A percentile compares a stretch with the other conserved stretches of the same genome.
Conservation (phyloP, 768 basidiomycete species). For the Udeniomyces megalosporus region DNA sequence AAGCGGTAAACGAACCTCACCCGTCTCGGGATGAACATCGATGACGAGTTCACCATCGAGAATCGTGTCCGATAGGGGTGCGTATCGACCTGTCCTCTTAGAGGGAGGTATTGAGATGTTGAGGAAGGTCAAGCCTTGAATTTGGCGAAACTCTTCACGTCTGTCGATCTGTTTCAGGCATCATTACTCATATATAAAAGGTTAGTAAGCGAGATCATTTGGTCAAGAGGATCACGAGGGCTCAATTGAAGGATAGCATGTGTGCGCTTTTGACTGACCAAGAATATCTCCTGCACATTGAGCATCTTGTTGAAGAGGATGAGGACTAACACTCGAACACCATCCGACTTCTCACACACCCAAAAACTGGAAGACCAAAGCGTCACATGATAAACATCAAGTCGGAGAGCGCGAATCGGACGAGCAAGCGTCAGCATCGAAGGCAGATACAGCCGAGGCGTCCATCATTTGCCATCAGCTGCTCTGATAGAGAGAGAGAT, state of each 20-base stretch:
- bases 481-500: not conserved
- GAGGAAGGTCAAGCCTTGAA: constrained; percentile 71
- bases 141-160: constrained; percentile 65
- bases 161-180: constrained; percentile 90
- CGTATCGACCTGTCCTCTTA: constrained; percentile 18
- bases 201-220: no score
- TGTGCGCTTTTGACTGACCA: no score
- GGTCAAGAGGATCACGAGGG: no score
- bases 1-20: constrained; percentile 38
- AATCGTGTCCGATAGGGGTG: constrained; percentile 60
- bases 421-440: not conserved
- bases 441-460: not conserved
- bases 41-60: constrained; percentile 88
- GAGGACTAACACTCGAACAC: constrained; percentile 72
- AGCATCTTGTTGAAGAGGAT: constrained; percentile 45
- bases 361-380: constrained; percentile 52
- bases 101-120: constrained; percentile 35
- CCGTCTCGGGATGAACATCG: constrained; percentile 64
- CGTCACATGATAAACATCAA: not conserved
- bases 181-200: no score
- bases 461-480: no score
- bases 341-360: constrained; percentile 99
- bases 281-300: constrained; percentile 43
- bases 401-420: not conserved
- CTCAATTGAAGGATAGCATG: no score